Percentiles rank a stretch among this genome's conserved stretches.
Conservation (phyloP, 2,329 filamentous ascomycete genomes). For the Aspergillus brunneoviolaceus region DNA sequence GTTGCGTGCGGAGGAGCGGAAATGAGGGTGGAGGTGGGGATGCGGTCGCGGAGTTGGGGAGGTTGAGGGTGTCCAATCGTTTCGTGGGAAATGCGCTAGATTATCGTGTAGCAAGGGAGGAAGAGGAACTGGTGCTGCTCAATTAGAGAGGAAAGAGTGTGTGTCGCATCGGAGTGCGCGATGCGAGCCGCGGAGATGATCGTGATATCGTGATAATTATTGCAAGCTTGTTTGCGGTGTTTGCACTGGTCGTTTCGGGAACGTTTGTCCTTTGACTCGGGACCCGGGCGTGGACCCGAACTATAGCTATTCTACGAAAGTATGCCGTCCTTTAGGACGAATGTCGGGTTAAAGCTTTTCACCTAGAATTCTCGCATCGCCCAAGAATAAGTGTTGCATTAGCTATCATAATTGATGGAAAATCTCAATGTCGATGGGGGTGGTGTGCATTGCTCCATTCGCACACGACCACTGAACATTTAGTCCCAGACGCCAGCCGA, state of each 20-base stretch:
- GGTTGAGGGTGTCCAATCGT: neutral
- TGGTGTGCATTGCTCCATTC: neutral
- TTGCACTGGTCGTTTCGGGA: constrained; percentile 12
- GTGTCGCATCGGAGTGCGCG: neutral
- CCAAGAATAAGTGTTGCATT: neutral
- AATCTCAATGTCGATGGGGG: neutral
- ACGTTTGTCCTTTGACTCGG: neutral
- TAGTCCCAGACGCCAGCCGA: neutral
- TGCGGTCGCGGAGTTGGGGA: neutral
- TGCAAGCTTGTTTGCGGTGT: constrained; percentile 17
- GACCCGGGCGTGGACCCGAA: neutral
- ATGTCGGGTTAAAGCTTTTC: too few species aligned
- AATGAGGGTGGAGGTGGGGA: neutral
- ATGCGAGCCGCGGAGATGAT: constrained; percentile 1
- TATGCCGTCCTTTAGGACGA: neutral
- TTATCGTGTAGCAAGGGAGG: neutral
- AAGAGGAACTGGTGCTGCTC: neutral
- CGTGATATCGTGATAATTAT: neutral
- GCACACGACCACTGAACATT: neutral
- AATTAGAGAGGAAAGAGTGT: neutral
- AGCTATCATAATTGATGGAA: neutral
- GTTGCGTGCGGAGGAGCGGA: neutral
- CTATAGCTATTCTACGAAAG: neutral
- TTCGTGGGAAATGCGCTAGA: neutral
- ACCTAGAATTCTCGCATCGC: neutral